These are phyloP conservation scores for Candida sanyaensis DNA, from an alignment of 1,139 yeast genomes.

Conservation along the genomic window DNA sequence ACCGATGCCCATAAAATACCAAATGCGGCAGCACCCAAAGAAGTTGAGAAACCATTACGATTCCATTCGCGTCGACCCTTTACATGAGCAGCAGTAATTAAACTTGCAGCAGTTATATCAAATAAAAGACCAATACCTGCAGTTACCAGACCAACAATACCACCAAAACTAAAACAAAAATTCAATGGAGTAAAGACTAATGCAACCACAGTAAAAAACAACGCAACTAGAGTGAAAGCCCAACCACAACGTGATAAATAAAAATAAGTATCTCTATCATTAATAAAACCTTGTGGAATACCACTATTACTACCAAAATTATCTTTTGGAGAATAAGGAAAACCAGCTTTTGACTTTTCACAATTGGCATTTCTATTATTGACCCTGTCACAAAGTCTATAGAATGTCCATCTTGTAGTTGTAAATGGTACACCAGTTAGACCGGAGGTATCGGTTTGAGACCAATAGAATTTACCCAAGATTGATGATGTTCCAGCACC, in stretches of 20 bases:
- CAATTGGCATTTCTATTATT: constrained; percentile 47
- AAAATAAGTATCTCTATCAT: constrained; percentile 52
- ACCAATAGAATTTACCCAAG: constrained; percentile 64
- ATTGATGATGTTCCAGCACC: constrained; percentile 56
- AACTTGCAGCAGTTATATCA: constrained; percentile 56
- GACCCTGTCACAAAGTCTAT: constrained; percentile 56
- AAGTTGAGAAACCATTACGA: constrained; percentile 46
- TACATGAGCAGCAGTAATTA: constrained; percentile 66
- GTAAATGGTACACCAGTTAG: constrained; percentile 35
- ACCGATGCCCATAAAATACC: constrained; percentile 58
- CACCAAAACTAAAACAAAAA: constrained; percentile 18
- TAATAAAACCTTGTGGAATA: constrained; percentile 50
- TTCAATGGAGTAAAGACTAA: constrained; percentile 24
- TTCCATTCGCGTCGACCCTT: constrained; percentile 60
- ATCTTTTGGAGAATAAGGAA: constrained; percentile 64
- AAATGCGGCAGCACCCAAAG: constrained; percentile 58
- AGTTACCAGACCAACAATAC: constrained; percentile 27
- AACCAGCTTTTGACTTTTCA: constrained; percentile 52
- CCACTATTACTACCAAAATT: constrained; percentile 49
- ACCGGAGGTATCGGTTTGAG: constrained; percentile 65
- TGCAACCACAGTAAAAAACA: constrained; percentile 56
- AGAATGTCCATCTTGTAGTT: constrained; percentile 68
- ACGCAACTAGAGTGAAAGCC: constrained; percentile 64
- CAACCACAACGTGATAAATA: constrained; percentile 68
- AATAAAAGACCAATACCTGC: constrained; percentile 52